Evolutionary conservation across 306 rosid species (phyloP).

Genomic region (Luffa aegyptiaca): DNA sequence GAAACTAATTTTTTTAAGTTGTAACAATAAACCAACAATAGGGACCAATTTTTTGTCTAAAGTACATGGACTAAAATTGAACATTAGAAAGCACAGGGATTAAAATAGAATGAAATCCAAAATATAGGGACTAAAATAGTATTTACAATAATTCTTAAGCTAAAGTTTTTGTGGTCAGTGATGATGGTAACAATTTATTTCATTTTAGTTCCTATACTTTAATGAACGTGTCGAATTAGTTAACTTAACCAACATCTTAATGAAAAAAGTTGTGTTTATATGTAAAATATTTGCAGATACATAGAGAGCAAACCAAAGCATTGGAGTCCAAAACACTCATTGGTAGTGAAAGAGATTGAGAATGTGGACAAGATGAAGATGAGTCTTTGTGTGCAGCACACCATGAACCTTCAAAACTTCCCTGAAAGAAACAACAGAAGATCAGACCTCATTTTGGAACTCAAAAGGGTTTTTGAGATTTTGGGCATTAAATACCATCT

Average conservation of each 20-base stretch:
- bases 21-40: too few relatives aligned
- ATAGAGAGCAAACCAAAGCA: conserved; percentile 37
- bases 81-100: too few relatives aligned
- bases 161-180: background rate
- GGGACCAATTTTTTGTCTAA: too few relatives aligned
- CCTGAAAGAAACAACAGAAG: conserved; percentile 33
- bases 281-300: conserved; percentile 17
- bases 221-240: background rate
- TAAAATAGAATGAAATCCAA: too few relatives aligned
- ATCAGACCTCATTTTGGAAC: conserved; percentile 35
- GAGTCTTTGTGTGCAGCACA: conserved; percentile 33
- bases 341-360: conserved; percentile 37
- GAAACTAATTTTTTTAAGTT: too few relatives aligned
- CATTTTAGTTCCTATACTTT: background rate
- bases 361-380: conserved; percentile 41
- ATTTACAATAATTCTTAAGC: too few relatives aligned
- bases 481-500: conserved; percentile 30
- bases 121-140: too few relatives aligned
- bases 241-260: background rate
- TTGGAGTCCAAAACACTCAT: conserved; percentile 33
- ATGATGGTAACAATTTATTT: background rate
- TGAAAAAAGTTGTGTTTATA: background rate
- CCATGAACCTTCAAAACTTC: conserved; percentile 43
- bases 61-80: too few relatives aligned
- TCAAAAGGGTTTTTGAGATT: conserved; percentile 30